phyloP scores from a whole-genome alignment of 805 yeast species.

The Ogataea pignaliae region DNA sequence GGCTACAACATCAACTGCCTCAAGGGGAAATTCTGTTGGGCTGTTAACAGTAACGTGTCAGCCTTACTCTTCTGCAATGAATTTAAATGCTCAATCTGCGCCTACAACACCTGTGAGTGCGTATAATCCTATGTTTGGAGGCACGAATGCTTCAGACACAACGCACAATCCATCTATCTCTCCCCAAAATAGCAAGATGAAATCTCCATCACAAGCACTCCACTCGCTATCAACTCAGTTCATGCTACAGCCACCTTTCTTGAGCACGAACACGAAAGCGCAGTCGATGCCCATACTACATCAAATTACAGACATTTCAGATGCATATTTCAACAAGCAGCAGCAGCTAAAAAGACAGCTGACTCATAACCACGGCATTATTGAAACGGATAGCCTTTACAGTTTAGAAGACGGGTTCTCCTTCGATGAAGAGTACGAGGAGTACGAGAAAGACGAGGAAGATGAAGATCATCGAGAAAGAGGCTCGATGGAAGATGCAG shows the following conservation, averaged over 20 bases:
- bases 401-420: constrained; percentile 11
- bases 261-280: constrained; percentile 2
- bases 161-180: background rate
- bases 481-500: too few species aligned
- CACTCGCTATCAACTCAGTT: background rate
- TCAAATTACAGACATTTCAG: constrained; percentile 19
- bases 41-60: too few species aligned
- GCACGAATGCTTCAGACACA: background rate
- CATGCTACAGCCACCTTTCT: constrained; percentile 5
- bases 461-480: too few species aligned
- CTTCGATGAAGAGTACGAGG: background rate
- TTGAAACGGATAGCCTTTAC: constrained; percentile 14
- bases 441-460: too few species aligned
- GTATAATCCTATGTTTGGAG: too few species aligned
- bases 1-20: too few species aligned
- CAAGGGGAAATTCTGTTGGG: too few species aligned
- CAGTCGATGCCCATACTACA: constrained; percentile 9
- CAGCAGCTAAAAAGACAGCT: background rate
- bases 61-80: too few species aligned
- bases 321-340: constrained; percentile 21
- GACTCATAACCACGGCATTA: constrained; percentile 1
- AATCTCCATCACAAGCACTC: background rate
- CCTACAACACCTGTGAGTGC: background rate
- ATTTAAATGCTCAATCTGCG: background rate
- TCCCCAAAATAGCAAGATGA: background rate